These are phyloP conservation scores for Boeremia lycopersici DNA, from an alignment of 2,329 filamentous ascomycete species.

Conservation along the genomic window DNA sequence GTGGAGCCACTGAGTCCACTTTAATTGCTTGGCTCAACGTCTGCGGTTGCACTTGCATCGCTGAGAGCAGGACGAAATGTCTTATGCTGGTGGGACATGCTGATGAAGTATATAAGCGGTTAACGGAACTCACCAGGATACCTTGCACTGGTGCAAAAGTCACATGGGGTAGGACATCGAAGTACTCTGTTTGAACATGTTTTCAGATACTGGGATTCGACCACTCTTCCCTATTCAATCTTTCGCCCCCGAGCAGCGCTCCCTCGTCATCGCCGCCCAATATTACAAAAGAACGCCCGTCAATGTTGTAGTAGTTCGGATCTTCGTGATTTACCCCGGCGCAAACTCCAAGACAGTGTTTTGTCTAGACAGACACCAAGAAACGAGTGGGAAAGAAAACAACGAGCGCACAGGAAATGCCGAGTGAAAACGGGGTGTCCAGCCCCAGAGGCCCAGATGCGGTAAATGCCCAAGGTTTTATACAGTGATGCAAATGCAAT, in stretches of 20 bases:
- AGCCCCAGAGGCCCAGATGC: conserved; percentile 8
- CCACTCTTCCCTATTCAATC: background rate
- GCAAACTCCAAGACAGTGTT: conserved; percentile 13
- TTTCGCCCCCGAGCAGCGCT: background rate
- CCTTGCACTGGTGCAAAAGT: too few species aligned
- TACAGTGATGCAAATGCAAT: conserved; percentile 31
- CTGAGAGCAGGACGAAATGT: too few species aligned
- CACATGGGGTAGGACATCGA: background rate
- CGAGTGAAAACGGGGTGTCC: conserved; percentile 1
- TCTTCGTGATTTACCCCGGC: conserved; percentile 7
- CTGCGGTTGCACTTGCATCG: too few species aligned
- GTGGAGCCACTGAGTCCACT: too few species aligned
- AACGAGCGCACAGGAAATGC: conserved; percentile 8
- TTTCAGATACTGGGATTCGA: conserved; percentile 5
- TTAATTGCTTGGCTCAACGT: too few species aligned
- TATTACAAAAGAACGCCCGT: conserved; percentile 16
- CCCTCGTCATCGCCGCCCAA: background rate
- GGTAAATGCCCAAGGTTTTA: conserved; percentile 20
- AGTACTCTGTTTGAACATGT: conserved; percentile 1
- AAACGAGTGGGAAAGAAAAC: background rate
- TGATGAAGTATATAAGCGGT: too few species aligned
- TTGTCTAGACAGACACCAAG: conserved; percentile 2
- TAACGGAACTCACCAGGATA: too few species aligned
- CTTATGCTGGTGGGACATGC: too few species aligned
- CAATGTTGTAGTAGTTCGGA: conserved; percentile 15